Evolutionary conservation across 768 basidiomycete species (phyloP), one percentile per base, ranked within the genome.

Genomic region (Leucocoprinus leucothites): DNA sequence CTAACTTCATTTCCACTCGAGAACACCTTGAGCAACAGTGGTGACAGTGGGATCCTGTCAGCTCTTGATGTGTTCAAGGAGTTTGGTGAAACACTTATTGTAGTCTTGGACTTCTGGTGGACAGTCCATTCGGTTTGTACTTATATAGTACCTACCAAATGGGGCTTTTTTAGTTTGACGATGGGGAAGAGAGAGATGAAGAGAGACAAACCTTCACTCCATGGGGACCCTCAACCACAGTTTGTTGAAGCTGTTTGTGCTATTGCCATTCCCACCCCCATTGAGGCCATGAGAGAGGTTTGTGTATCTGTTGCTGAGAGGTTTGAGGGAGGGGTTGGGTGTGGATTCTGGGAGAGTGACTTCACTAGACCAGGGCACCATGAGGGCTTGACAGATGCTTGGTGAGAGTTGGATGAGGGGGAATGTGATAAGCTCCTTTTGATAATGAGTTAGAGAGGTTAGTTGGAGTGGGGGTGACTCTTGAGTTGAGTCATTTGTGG

Each of bases 11-110:
- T 98, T 98, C 94, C 94, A 98, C 67, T 99, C 96, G 57, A 98
- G 76, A 3, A 99, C 90, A 47, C 96, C 96, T 70, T 96, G 94
- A 0, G 92, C 94, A 53, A 98, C 91, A 6, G 95, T 97, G 5
- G 96, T 95, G 7, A 98, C 97, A 0, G 97, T 98, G 0, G 96
- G 96, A 65, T 98, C 96, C 70, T 99, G 97, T 9, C 97, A 79
- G 54, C 79, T 83, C 75, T 99, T 99, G 78, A 99, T 95, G 21
- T 83, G 74, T 44, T 95, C 88, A 8, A 98, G 79, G 34, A 84
- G 70, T 61, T 86, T 87, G 3, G 97, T 99, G 74, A 99, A 98
- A 7, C 84, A 79, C 22, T 84, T 82, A 70, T 98, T 98, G 75
- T 93, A 97, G 61, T 96, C 94, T 61, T 86, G 86, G 0, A 99